phyloP scores from a whole-genome alignment of 176 grass and related monocot genomes.

The Pharus latifolius region DNA sequence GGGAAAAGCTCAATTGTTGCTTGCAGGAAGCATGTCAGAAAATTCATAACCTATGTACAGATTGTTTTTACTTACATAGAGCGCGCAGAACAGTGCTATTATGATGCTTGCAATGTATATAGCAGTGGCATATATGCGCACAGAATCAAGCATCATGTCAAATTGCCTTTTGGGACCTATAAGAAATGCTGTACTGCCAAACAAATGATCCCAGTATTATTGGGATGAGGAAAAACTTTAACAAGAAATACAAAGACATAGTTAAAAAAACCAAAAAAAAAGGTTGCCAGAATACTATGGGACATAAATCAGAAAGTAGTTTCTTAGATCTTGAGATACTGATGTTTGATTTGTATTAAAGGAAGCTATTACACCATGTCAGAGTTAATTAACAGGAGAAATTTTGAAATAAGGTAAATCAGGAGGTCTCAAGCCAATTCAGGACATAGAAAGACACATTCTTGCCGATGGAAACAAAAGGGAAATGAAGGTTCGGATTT shows the following conservation, averaged over 20 bases:
- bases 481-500: background rate
- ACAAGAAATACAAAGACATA: conserved; percentile 1
- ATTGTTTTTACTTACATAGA: conserved; percentile 64
- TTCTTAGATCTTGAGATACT: background rate
- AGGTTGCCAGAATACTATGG: background rate
- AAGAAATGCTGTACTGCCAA: conserved; percentile 99
- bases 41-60: conserved; percentile 11
- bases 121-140: conserved; percentile 95
- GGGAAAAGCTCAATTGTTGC: background rate
- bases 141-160: conserved; percentile 99
- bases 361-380: background rate
- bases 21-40: background rate
- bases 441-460: background rate
- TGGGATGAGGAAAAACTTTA: conserved; percentile 5
- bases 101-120: conserved; percentile 94
- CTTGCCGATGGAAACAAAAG: background rate
- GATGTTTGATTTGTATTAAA: background rate
- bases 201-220: conserved; percentile 46
- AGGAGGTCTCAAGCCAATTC: background rate
- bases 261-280: too few species aligned
- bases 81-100: conserved; percentile 75
- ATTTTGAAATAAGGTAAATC: background rate
- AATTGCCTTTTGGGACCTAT: conserved; percentile 93
- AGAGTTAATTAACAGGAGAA: background rate
- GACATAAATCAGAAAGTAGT: background rate